These are phyloP conservation scores for Agastache rugosa DNA, from an alignment of 257 asterid genomes.

Conservation along the genomic window DNA sequence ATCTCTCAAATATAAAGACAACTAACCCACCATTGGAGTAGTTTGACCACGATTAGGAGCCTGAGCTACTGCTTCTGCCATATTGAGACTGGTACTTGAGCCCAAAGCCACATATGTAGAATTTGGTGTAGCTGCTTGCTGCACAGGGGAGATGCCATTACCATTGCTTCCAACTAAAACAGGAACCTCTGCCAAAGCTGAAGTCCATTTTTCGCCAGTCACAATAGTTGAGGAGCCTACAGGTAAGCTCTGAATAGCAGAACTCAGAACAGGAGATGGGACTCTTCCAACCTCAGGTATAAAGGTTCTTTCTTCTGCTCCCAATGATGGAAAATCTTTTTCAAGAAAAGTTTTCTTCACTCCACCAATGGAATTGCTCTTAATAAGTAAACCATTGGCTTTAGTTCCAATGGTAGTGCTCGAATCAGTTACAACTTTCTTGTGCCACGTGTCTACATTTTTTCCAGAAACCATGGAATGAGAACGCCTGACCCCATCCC, in stretches of 20 bases:
- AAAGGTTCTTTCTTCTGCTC: conserved; percentile 57
- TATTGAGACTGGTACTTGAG: conserved; percentile 55
- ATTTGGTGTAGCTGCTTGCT: conserved; percentile 49
- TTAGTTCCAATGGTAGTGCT: conserved; percentile 35
- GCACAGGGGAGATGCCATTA: conserved; percentile 45
- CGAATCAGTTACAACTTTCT: conserved; percentile 38
- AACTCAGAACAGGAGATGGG: conserved; percentile 69
- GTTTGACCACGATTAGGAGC: conserved; percentile 60
- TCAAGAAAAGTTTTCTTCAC: conserved; percentile 52
- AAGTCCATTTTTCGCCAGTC: conserved; percentile 77
- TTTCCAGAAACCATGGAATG: conserved; percentile 54
- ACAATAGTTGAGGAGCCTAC: conserved; percentile 48
- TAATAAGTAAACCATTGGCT: conserved; percentile 38
- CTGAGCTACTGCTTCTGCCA: conserved; percentile 88
- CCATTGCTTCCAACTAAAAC: conserved; percentile 49
- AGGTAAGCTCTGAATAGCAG: conserved; percentile 59
- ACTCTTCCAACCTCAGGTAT: conserved; percentile 66
- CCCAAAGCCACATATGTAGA: conserved; percentile 43
- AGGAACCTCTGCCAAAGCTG: conserved; percentile 83
- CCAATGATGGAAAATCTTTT: conserved; percentile 69
- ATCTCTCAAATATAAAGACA: conserved; percentile 5
- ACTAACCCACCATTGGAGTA: conserved; percentile 59
- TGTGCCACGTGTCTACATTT: conserved; percentile 52
- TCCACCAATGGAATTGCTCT: conserved; percentile 43
- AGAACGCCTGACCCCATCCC: conserved; percentile 49